Base-by-base conservation (phyloP, 805 yeast genomes). In the Jamesozyma rosinii region DNA sequence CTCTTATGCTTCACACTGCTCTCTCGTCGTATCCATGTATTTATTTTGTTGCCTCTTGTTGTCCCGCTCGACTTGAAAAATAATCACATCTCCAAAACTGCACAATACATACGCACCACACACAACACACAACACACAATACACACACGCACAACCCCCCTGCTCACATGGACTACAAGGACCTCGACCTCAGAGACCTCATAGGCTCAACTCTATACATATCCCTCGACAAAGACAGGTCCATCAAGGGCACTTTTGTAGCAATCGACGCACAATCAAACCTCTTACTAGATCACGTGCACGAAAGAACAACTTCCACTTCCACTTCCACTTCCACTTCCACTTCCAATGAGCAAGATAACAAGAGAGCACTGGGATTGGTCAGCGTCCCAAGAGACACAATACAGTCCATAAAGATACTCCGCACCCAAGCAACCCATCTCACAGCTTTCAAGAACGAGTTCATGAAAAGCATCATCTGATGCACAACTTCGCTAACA, bases 361-460 rank as follows among this genome's bases (percentile, higher is more conserved):
- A 37, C 9, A 48, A 48, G 14, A 61, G 81, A 48, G 67, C 66
- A 37, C 51, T 75, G 34, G 81, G 81, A 0, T 54, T 76, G 9
- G 77, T 76, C n/a, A 74, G 80, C 49, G 68, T 76, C 2, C 79
- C 78, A 0, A 59, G 64, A 41, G 48, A 50, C 1, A 61, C 75
- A 3, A 68, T 75, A 2, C 40, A 44, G 9, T 42, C 55, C 1
- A 49, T 61, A 6, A 44, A 49, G 35, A 40, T 61, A 10, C 37
- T 44, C 2, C 54, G 57, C 18, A 54, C 65, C 1, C 55, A 49
- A 21, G 49, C 68, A 11, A 49, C 55, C 6, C 40, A 46, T 10
- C 32, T 55, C 33, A 30, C 40, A 13, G 29, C 35, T 6, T 18
- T 44, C 14, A 52, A 51, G 35, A 43, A 47, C 13, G 44, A 40